A percentile compares a stretch with the other conserved stretches of the same genome.
Conservation (phyloP, 1,284 basidiomycete genomes). For the Microbotryum lychnidis-dioicae region DNA sequence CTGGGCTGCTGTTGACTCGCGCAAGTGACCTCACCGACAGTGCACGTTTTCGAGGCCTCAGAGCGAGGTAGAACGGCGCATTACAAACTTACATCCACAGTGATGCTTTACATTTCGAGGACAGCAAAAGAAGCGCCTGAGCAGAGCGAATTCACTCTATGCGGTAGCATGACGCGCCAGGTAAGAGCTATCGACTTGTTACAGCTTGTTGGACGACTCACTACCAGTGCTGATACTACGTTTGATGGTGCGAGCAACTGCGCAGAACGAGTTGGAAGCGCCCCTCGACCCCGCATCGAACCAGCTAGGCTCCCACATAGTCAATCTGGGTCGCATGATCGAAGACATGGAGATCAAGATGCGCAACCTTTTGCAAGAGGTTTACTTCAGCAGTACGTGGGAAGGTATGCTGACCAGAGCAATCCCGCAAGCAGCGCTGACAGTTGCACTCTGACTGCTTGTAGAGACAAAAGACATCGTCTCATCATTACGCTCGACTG, state of each 20-base stretch:
- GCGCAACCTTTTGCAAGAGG: conserved; percentile 89
- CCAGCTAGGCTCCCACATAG: conserved; percentile 63
- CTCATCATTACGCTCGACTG: conserved; percentile 76
- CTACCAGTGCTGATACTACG: too few relatives aligned
- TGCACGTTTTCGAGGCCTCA: conserved; percentile 91
- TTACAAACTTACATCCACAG: conserved; percentile 94
- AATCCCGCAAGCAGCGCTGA: background rate
- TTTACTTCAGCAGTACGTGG: conserved; percentile 59
- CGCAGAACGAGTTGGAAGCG: conserved; percentile 72
- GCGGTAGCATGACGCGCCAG: conserved; percentile 95
- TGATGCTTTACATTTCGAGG: conserved; percentile 89
- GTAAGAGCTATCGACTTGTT: conserved; percentile 44
- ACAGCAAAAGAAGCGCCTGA: conserved; percentile 38
- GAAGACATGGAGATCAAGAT: conserved; percentile 99
- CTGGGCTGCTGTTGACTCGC: background rate
- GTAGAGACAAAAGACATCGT: conserved; percentile 92
- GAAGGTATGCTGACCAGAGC: background rate
- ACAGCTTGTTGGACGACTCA: background rate
- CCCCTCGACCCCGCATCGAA: conserved; percentile 46
- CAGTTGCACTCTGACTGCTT: background rate
- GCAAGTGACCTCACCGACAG: conserved; percentile 35
- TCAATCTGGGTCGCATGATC: conserved; percentile 86
- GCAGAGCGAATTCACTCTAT: conserved; percentile 61
- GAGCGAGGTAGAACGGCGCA: conserved; percentile 84
- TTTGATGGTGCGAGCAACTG: too few relatives aligned